A percentile compares a stretch with the other conserved stretches of the same genome.
Evolutionary conservation across 352 stramenopile species (phyloP).

Genomic region (Pythium oligandrum): DNA sequence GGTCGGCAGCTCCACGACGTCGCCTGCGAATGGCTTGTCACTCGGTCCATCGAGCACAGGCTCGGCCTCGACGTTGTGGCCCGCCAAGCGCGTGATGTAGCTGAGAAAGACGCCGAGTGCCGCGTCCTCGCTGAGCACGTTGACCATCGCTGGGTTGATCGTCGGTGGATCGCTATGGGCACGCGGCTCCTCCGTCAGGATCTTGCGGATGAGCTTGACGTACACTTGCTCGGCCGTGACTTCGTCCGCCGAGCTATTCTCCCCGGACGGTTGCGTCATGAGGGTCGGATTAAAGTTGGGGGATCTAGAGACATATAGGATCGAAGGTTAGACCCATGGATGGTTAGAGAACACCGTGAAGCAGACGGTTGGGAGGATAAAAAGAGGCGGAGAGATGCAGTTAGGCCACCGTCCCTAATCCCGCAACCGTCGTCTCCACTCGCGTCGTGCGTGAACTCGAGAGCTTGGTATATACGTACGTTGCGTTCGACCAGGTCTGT

Average conservation of each 20-base stretch:
- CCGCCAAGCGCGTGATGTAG: conserved; percentile 62
- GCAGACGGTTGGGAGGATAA: too few species aligned
- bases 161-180: conserved; percentile 9
- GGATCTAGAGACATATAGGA: too few species aligned
- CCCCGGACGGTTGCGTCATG: conserved; percentile 10
- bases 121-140: conserved; percentile 55
- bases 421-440: too few species aligned
- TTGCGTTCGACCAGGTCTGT: too few species aligned
- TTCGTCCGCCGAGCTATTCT: conserved; percentile 13
- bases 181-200: conserved; percentile 47
- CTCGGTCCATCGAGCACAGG: conserved; percentile 32
- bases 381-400: too few species aligned
- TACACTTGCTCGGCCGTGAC: conserved; percentile 29
- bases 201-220: conserved; percentile 25
- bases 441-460: too few species aligned
- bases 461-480: too few species aligned
- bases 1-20: neutral
- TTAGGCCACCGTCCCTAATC: too few species aligned
- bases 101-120: conserved; percentile 48
- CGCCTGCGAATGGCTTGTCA: neutral
- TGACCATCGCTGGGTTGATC: conserved; percentile 53
- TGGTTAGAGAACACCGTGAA: too few species aligned
- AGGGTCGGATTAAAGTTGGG: neutral
- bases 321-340: too few species aligned
- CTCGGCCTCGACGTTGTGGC: conserved; percentile 21